phyloP scores from a whole-genome alignment of 1,139 yeast species.

The Chernovozyma sophiae-reginae region DNA sequence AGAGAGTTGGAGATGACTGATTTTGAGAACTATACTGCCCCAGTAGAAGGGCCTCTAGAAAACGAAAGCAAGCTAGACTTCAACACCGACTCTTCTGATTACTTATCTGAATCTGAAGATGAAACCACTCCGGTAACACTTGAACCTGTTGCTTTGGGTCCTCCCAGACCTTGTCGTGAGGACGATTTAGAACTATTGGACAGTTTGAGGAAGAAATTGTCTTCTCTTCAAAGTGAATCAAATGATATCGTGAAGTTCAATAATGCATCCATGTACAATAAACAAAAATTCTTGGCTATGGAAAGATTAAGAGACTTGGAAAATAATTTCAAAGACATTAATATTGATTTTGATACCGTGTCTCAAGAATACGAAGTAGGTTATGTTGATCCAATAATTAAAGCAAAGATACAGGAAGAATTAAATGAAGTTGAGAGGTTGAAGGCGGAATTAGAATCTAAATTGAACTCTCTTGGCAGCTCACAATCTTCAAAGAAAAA shows the following conservation, averaged over 20 bases:
- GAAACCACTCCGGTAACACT: slow-evolving; percentile 14
- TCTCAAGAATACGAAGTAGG: slow-evolving; percentile 15
- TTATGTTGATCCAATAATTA: slow-evolving; percentile 33
- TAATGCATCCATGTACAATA: slow-evolving; percentile 53
- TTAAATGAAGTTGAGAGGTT: slow-evolving; percentile 44
- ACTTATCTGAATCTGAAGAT: slow-evolving; percentile 14
- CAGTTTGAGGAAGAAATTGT: slow-evolving; percentile 52
- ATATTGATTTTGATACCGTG: slow-evolving; percentile 45
- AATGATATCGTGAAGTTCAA: slow-evolving; percentile 70
- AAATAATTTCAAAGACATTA: slow-evolving; percentile 54
- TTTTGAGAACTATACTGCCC: slow-evolving; percentile 44
- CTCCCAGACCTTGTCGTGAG: slow-evolving; percentile 33
- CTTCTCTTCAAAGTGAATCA: slow-evolving; percentile 64
- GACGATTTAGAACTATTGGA: slow-evolving; percentile 47
- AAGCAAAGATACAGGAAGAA: slow-evolving; percentile 36
- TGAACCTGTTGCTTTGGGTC: slow-evolving; percentile 17
- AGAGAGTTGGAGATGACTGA: slow-evolving; percentile 84
- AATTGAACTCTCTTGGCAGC: slow-evolving; percentile 21
- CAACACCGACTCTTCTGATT: slow-evolving; percentile 16
- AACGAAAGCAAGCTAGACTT: slow-evolving; percentile 14
- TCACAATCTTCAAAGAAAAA: slow-evolving; percentile 1
- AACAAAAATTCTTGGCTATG: slow-evolving; percentile 60
- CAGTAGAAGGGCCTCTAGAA: slow-evolving; percentile 14
- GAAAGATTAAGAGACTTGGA: slow-evolving; percentile 65
- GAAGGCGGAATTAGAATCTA: slow-evolving; percentile 37